Percentiles rank a stretch among this genome's conserved stretches.
Evolutionary conservation across 2,329 filamentous ascomycete species (phyloP).

Genomic region (Ceratocystis alfenasii): DNA sequence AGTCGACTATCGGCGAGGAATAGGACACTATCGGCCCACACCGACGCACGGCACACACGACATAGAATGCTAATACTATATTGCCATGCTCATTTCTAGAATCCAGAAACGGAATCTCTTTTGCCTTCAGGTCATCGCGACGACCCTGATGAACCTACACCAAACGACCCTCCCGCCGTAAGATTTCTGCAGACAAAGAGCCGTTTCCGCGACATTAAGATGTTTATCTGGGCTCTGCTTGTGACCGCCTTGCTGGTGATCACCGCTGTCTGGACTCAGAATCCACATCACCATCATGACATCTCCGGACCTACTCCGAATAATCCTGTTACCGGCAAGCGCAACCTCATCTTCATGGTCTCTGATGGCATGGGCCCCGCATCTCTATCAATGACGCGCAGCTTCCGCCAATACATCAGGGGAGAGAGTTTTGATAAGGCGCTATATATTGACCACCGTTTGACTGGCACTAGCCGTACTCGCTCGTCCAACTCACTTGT

Average conservation of each 20-base stretch:
- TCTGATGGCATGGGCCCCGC: slow-evolving; percentile 97
- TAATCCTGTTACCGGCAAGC: slow-evolving; percentile 46
- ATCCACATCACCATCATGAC: slow-evolving; percentile 53
- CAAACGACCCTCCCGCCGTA: slow-evolving; percentile 25
- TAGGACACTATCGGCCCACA: neutral
- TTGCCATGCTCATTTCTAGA: neutral
- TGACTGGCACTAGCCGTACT: slow-evolving; percentile 83
- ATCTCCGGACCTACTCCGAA: slow-evolving; percentile 24
- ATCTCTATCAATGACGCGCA: slow-evolving; percentile 73
- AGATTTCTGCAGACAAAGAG: slow-evolving; percentile 21
- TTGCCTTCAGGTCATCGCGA: slow-evolving; percentile 28
- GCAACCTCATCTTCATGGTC: slow-evolving; percentile 97
- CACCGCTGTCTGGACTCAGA: slow-evolving; percentile 65
- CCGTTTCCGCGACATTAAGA: slow-evolving; percentile 55
- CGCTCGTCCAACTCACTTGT: slow-evolving; percentile 73
- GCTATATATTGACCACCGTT: slow-evolving; percentile 71
- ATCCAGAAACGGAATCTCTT: slow-evolving; percentile 26
- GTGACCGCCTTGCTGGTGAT: slow-evolving; percentile 70
- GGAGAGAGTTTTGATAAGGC: slow-evolving; percentile 62
- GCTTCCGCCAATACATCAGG: slow-evolving; percentile 67
- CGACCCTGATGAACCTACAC: slow-evolving; percentile 27
- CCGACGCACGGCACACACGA: slow-evolving; percentile 1
- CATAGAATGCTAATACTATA: neutral
- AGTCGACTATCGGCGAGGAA: neutral
- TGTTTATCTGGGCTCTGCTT: slow-evolving; percentile 72